Evolutionary conservation across 768 basidiomycete species (phyloP), one percentile per base, ranked within the genome.

Genomic region (Pleurotus eryngii): DNA sequence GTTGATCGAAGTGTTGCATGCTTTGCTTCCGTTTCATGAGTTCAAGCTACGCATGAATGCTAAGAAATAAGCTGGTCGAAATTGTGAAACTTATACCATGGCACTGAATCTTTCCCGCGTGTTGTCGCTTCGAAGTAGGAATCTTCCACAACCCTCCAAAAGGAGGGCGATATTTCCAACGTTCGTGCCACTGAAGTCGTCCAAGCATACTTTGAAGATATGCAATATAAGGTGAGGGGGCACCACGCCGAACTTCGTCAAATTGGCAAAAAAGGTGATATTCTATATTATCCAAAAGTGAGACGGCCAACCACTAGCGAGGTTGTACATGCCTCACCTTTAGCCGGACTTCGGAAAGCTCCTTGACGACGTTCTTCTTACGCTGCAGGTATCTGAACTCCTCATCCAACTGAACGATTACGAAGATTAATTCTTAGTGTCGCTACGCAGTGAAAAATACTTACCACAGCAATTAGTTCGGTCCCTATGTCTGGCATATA

Each of bases 231-330:
- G 78, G 69, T 98, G 95, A 3, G 87, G 75, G 26, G 93, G 95
- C 6, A 98, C 91, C 18, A 98, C 85, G 39, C 82, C 78, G 71
- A 98, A 98, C 72, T 99, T 99, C n/a, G 95, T 95, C 64, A 99
- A 74, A 70, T 90, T 96, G 4, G 92, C 89, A 57, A 95, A 71
- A 73, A 89, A 99, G 11, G 84, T 80, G 20, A 92, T 82, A 67
- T 98, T 99, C 94, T 98, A 59, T 30, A 12, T n/a, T 39, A 40
- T 12, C 2, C 5, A 17, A 39, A 48, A 48, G 54, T 49, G n/a
- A 38, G 20, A 50, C 5, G 5, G 3, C 58, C 5, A 61, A n/a
- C 35, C 20, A 43, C 26, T 42, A 30, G 43, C 35, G 20, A 5
- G 14, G 48, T 18, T 46, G 38, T 48, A 55, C 20, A 12, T 27